Base-by-base conservation (phyloP, 805 yeast species). In the Groenewaldozyma salmanticensis region DNA sequence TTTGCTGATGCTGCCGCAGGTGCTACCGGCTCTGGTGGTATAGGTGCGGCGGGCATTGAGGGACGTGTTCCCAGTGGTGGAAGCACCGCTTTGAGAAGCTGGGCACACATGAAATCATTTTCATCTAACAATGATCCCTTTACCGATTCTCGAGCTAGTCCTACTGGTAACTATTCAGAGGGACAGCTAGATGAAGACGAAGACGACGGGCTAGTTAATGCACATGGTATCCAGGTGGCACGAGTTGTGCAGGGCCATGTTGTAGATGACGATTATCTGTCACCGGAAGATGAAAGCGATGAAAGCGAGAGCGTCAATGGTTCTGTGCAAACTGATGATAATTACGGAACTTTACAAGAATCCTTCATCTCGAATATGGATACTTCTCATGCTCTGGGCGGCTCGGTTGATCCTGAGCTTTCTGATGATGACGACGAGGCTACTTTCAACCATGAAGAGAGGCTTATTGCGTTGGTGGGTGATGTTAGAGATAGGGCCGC, bases 221-320 rank as follows among this genome's bases (percentile, higher is more conserved):
- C 51, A 17, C 54, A 52, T 16, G 57, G 52, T 53, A 76, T 92
- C 57, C 96, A 88, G 65, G 88, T 96, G 9, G 98, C 97, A 2
- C 75, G 98, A 64, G 81, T 92, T 34, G 88, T 94, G 38, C 81
- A 87, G 58, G 99, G 99, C 39, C 98, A 94, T 57, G 97, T 92
- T 52, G 94, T 92, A 18, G 92, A 83, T 52, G 96, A 88, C 60
- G 86, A 79, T 51, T 78, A 75, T 50, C 70, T 68, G 15, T 58
- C 61, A 21, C 57, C 58, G 19, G 62, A 62, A 33, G 53, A 54
- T 17, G 62, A 56, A 22, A 39, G 48, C 11, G 51, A 51, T 5
- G 59, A 45, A 62, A 61, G 27, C 52, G 66, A 38, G 60, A 52
- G 35, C 47, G 34, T 40, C 20, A 52, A 41, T 5, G n/a, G n/a